phyloP scores from a whole-genome alignment of 805 yeast species.

The Ogataea parapolymorpha region DNA sequence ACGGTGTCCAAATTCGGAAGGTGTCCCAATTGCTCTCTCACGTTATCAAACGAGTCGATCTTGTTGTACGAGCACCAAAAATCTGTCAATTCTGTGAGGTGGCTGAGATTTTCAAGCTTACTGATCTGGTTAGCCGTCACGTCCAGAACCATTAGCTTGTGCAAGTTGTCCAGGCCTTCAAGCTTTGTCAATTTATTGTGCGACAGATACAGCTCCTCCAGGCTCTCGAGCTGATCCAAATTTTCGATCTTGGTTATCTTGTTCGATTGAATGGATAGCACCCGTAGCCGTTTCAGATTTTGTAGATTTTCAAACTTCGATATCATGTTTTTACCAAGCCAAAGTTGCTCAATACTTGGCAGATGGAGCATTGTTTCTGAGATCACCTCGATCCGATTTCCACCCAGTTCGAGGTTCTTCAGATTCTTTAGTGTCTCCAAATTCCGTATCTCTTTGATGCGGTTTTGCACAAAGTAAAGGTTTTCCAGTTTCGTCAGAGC shows the following conservation, averaged over 20 bases:
- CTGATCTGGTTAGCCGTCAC: slow-evolving; percentile 71
- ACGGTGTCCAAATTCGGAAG: slow-evolving; percentile 76
- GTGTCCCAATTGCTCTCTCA: slow-evolving; percentile 60
- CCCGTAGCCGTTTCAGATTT: slow-evolving; percentile 56
- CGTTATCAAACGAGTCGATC: slow-evolving; percentile 63
- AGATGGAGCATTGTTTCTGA: slow-evolving; percentile 54
- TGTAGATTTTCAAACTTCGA: slow-evolving; percentile 58
- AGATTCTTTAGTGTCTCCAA: slow-evolving; percentile 54
- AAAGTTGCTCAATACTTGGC: slow-evolving; percentile 62
- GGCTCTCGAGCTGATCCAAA: slow-evolving; percentile 60
- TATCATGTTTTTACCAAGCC: slow-evolving; percentile 91
- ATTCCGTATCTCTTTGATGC: slow-evolving; percentile 68
- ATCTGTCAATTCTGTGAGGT: slow-evolving; percentile 74
- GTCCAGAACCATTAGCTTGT: slow-evolving; percentile 70
- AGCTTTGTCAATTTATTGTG: slow-evolving; percentile 75
- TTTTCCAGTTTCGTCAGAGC: slow-evolving; percentile 58
- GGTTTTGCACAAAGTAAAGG: slow-evolving; percentile 85
- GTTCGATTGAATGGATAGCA: slow-evolving; percentile 88
- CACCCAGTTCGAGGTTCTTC: slow-evolving; percentile 83
- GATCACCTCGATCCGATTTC: slow-evolving; percentile 65
- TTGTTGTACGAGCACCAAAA: slow-evolving; percentile 88
- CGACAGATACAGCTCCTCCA: slow-evolving; percentile 85
- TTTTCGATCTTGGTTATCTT: slow-evolving; percentile 77
- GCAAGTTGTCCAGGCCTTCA: slow-evolving; percentile 73
- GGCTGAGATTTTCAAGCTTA: slow-evolving; percentile 60